Evolutionary conservation across 371 early-diverging fungal genomes (phyloP), one percentile per base, ranked within the genome.

Genomic region (Haplosporangium sp.): DNA sequence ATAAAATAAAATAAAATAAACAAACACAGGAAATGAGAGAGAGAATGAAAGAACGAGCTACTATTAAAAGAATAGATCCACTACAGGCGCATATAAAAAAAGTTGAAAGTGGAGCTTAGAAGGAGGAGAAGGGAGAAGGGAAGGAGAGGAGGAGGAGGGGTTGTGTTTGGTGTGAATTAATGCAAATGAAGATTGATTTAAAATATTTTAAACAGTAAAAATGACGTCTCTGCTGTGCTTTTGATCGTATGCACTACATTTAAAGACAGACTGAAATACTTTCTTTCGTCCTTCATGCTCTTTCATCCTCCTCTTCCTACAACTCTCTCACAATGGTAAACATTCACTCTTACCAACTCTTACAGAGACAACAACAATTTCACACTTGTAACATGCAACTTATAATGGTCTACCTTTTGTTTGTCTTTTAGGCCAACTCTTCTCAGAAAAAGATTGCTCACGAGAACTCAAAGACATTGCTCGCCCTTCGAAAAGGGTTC

Each of bases 401-500:
- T 48, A 48, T 17, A 48, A 42, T 8, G 44, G 11, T 42, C 44
- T 13, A 19, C 17, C 0, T 37, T 20, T 17, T 17, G 8, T 61
- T 53, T 27, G n/a, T 42, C 57, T 17, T 59, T 5, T 84, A 92
- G 95, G 95, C 95, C 58, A 93, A 93, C 82, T 87, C 90, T 61
- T 93, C 95, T 3, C 91, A 90, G 11, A 94, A 94, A 72, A 91
- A 91, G 73, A 91, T 91, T 55, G 90, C 91, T 6, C 86, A 88
- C 65, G 84, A 89, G 40, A 94, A 94, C 77, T 84, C 85, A 52
- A 84, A 86, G 66, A 91, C 86, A 3, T 75, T 95, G 42, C 77
- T 85, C 9, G 82, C 90, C 55, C 86, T 94, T 34, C 87, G 86
- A 56, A 88, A 85, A 52, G 90, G 89, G 13, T 88, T 90, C 67